Evolutionary conservation across 257 asterid species (phyloP), one percentile per base, ranked within the genome.

Genomic region (Jaltomata sinuosa): DNA sequence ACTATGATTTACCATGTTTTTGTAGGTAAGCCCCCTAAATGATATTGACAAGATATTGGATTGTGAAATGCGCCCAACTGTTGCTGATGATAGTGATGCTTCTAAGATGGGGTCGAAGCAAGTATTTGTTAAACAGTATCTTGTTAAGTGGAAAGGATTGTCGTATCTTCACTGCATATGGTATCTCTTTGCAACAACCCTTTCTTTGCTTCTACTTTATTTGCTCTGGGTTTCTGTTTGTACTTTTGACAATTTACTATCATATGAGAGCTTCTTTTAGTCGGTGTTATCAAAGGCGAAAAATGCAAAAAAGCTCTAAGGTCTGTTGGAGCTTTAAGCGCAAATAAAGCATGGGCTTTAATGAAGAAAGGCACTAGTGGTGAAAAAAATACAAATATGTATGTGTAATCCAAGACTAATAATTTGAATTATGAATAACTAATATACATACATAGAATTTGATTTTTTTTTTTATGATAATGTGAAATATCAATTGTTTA

Each of bases 81-180:
- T 89, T 84, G 92, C 89, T 32, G 91, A 92, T 85, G 98, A 94
- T 78, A 87, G 79, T 79, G 97, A 93, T 89, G 95, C 91, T 65
- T 87, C 97, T 34, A 86, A 85, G 83, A 88, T 89, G 45, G 99
- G 97, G 38, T 90, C 98, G 8, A 90, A 91, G 87, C 98, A 94
- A 90, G 93, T 91, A 86, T 89, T 92, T 88, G 93, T 89, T 89
- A 97, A 94, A 82, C 99, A 97, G 86, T 97, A 94, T 91, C 91
- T 97, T 86, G 94, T 97, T 45, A 97, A 97, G 89, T 97, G 99
- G 99, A 97, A 95, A 88, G 98, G 97, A 80, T 74, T 87, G 87
- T 97, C 99, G 31, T 92, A 97, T 92, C 94, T 97, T 84, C 99
- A 97, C 67, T 94, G 99, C 90, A 79, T 94, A 87, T 97, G 99